Base-by-base conservation (phyloP, 164 flowering plant species). In the Protea cynaroides region DNA sequence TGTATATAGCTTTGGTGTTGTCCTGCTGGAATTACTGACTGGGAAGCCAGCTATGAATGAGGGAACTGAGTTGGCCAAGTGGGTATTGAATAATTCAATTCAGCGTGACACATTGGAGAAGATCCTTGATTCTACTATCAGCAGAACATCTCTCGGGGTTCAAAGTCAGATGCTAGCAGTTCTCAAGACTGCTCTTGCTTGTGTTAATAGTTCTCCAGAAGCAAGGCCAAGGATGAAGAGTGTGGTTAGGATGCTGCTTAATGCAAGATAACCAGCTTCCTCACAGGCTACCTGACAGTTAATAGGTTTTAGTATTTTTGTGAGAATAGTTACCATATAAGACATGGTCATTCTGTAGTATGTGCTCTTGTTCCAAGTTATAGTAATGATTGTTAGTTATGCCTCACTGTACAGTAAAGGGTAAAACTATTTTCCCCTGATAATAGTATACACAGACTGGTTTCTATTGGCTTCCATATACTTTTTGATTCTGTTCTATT, bases 1-100 rank as follows among this genome's bases (percentile, higher is more conserved):
- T 44, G 84, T 89, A 9, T 89, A 89, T 68, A 89, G 92, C 66
- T 89, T 85, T 55, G 96, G 92, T 37, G 87, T 89, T 12, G 56
- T 89, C 58, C 78, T 86, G 43, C 80, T 89, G 54, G 92, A 89
- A 64, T 56, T 86, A 70, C 61, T 89, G 25, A 83, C 89, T 0
- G 96, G 92, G 55, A 83, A 79, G 65, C 83, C 83, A 25, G 83
- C 96, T 9, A 83, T 85, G 10, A 72, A 75, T n/a, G 74, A 81
- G 46, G 96, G 96, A 46, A 74, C 67, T 15, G 92, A 86, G 68
- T 73, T 86, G 61, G 84, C 88, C 19, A 86, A 85, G 69, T 79
- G 79, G 87, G 89, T 78, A 5, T 19, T 66, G 56, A 77, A 74
- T 55, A 73, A 79, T 62, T 74, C 88, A 23, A n/a, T 34, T 18